Conservation (phyloP, 2,329 filamentous ascomycete species). For the Fusarium newnesense region DNA sequence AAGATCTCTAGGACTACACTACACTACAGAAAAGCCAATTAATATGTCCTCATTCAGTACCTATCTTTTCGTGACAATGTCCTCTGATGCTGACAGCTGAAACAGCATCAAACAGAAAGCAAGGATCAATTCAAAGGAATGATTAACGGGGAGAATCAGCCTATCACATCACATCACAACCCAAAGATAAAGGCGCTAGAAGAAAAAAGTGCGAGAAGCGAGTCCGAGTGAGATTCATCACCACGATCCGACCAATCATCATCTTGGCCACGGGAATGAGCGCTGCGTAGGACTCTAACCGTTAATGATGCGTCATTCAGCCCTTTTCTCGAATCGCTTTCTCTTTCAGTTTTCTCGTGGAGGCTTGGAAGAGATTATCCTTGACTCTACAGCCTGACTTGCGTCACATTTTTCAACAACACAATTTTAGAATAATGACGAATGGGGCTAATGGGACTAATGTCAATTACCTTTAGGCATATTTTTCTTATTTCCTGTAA, state of each 20-base stretch:
- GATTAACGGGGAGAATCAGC: background rate
- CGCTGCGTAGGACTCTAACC: background rate
- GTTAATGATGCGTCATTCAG: background rate
- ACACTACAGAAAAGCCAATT: background rate
- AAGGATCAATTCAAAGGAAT: background rate
- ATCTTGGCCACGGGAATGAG: background rate
- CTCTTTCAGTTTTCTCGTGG: background rate
- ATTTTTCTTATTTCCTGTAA: background rate
- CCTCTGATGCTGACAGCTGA: background rate
- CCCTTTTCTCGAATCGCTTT: slow-evolving; percentile 2
- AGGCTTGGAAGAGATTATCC: background rate
- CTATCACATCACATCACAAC: background rate
- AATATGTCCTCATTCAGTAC: background rate
- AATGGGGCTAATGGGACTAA: background rate
- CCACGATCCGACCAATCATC: slow-evolving; percentile 1
- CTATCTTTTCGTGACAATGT: background rate
- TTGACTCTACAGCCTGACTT: background rate
- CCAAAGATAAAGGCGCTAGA: slow-evolving; percentile 1
- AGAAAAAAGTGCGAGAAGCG: slow-evolving; percentile 18
- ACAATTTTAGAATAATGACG: background rate
- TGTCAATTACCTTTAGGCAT: background rate
- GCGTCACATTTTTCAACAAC: background rate
- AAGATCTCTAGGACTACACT: background rate
- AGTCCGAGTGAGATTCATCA: slow-evolving; percentile 14
- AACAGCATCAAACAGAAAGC: background rate